Base-by-base conservation (phyloP, 1,284 basidiomycete genomes). In the Fomes fomentarius region DNA sequence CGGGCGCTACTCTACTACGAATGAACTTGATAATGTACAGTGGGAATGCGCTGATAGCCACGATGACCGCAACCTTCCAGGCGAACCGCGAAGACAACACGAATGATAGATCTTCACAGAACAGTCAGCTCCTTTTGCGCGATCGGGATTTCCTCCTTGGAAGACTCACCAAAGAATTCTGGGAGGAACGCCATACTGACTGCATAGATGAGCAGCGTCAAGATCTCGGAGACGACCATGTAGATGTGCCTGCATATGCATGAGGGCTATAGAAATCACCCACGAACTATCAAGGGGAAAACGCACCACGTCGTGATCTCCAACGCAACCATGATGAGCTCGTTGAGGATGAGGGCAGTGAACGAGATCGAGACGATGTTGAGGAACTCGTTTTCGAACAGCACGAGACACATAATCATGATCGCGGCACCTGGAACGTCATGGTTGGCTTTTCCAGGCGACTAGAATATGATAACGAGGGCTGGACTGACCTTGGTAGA, bases 361-460 rank as follows among this genome's bases (percentile, higher is more conserved):
- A 98, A 99, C 0, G 96, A 98, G 63, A 99, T 99, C 17, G 94
- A 88, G 40, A 99, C 96, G 61, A 99, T 98, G 71, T 99, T 97
- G 61, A 99, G 73, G 72, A 99, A 98, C 68, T 99, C 96, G 61
- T 87, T 96, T 73, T 99, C 97, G 72, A 99, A 99, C 1, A 99
- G 81, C 1, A 98, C 82, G 11, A 99, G 84, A 0, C 93, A 97
- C 75, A 97, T 87, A 66, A 99, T 92, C 96, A 99, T 99, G 73
- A 99, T 99, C 1, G 94, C 93, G 17, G 94, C 93, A 56, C 96
- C 93, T 94, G 57, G n/a, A n/a, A n/a, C n/a, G n/a, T n/a, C n/a
- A n/a, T n/a, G n/a, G n/a, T n/a, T n/a, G n/a, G n/a, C 0, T 24
- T 26, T 25, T 22, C 8, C 12, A 38, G 57, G 33, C 45, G 39